Evolutionary conservation across 2,329 filamentous ascomycete genomes (phyloP).

Genomic region (Geosmithia flava): DNA sequence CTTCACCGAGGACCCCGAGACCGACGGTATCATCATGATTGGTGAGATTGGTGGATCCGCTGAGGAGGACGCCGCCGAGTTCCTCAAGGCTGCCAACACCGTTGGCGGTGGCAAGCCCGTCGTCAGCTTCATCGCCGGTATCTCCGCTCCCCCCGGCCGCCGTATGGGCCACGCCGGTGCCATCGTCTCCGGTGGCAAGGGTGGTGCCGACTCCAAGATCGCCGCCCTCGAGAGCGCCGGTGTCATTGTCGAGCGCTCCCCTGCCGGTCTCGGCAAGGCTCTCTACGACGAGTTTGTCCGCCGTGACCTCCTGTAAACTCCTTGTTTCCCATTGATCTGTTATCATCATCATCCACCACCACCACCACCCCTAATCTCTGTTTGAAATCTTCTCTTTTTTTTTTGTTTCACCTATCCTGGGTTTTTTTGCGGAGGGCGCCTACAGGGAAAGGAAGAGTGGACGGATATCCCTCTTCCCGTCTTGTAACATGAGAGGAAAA

Average conservation of each 20-base stretch:
- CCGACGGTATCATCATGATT: conserved; percentile 99
- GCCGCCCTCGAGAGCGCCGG: conserved; percentile 83
- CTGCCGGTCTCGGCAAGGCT: conserved; percentile 83
- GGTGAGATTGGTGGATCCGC: conserved; percentile 96
- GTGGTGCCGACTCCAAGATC: conserved; percentile 97
- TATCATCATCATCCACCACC: not conserved
- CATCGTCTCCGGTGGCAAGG: conserved; percentile 95
- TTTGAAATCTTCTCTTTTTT: too few relatives aligned
- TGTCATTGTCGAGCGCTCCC: conserved; percentile 92
- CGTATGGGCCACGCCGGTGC: conserved; percentile 98
- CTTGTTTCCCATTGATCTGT: not conserved
- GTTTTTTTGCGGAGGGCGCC: too few relatives aligned
- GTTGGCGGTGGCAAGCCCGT: conserved; percentile 79
- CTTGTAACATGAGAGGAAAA: conserved; percentile 1
- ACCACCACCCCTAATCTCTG: not conserved
- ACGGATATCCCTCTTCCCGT: too few relatives aligned
- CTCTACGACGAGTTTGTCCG: conserved; percentile 93
- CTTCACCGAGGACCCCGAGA: conserved; percentile 92
- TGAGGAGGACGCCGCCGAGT: conserved; percentile 96
- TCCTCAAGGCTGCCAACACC: conserved; percentile 84
- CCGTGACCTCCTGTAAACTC: conserved; percentile 75
- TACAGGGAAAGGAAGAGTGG: too few relatives aligned
- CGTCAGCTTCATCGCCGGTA: conserved; percentile 96
- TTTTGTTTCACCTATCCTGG: too few relatives aligned
- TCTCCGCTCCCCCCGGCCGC: conserved; percentile 89